Percentiles rank a stretch among this genome's conserved stretches.
Conservation (phyloP, 2,329 filamentous ascomycete genomes). For the Fusarium sp. region DNA sequence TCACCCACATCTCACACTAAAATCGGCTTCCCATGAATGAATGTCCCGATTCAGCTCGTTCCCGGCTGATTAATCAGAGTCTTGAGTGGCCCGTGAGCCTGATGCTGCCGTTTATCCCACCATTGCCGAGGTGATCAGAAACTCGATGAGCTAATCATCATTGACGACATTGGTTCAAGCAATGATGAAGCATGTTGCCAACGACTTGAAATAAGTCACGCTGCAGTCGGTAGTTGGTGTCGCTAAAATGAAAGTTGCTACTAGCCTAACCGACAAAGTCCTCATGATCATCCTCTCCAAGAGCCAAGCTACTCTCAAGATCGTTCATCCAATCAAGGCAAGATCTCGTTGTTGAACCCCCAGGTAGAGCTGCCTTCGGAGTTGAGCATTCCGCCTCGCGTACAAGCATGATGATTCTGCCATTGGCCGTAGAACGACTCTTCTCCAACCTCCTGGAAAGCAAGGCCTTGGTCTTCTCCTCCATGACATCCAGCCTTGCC, state of each 20-base stretch:
- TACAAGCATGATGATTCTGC: background rate
- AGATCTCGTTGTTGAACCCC: background rate
- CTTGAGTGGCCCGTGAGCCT: background rate
- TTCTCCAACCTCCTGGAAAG: background rate
- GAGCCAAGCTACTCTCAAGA: background rate
- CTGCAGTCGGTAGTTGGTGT: no score
- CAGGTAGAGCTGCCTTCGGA: background rate
- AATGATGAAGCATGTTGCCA: background rate
- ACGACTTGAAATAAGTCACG: no score
- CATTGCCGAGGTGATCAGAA: background rate
- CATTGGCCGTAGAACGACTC: background rate
- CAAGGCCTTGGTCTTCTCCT: background rate
- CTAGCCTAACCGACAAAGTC: background rate
- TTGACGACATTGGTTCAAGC: fast-evolving
- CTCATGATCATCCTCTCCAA: background rate
- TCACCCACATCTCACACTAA: background rate
- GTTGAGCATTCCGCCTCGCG: background rate
- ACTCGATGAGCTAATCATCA: fast-evolving
- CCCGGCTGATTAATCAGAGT: background rate
- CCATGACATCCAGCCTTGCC: background rate
- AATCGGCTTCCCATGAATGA: background rate
- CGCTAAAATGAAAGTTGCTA: background rate
- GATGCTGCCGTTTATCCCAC: background rate
- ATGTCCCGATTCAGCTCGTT: background rate
- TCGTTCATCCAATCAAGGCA: background rate